Conservation (phyloP, 2,329 filamentous ascomycete genomes). For the Raffaelea albimanens region DNA sequence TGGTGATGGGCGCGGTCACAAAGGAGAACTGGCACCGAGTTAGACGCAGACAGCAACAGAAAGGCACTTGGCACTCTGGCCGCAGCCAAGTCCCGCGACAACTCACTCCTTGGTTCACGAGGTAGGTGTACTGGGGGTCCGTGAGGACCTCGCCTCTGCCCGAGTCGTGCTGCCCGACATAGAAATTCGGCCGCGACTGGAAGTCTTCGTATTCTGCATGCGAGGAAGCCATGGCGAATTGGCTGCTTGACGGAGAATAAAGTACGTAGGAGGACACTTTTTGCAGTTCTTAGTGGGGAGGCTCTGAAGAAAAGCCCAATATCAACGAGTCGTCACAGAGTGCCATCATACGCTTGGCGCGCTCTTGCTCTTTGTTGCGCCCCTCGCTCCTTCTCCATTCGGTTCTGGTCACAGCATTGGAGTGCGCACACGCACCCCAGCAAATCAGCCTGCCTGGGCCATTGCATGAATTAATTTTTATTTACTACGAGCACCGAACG, state of each 20-base stretch:
- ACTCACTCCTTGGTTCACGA: constrained; percentile 62
- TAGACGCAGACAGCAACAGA: constrained; percentile 6
- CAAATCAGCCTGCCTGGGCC: too few relatives aligned
- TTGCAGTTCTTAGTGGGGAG: background rate
- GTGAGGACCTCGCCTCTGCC: constrained; percentile 49
- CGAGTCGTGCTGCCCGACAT: constrained; percentile 67
- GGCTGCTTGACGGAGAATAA: background rate
- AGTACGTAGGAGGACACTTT: background rate
- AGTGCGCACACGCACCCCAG: too few relatives aligned
- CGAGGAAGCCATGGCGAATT: too few relatives aligned
- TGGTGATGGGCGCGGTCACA: constrained; percentile 71
- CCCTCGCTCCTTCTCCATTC: too few relatives aligned
- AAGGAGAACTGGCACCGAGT: constrained; percentile 53
- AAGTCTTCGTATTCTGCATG: constrained; percentile 17
- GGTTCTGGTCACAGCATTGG: too few relatives aligned
- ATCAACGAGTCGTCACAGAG: background rate
- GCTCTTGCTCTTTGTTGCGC: too few relatives aligned
- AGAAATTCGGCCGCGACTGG: constrained; percentile 39
- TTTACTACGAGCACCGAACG: too few relatives aligned
- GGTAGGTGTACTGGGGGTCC: constrained; percentile 54
- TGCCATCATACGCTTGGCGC: too few relatives aligned
- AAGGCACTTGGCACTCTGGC: too few relatives aligned
- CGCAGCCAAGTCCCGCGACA: too few relatives aligned
- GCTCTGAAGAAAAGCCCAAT: background rate
- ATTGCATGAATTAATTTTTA: too few relatives aligned